These are phyloP conservation scores for Colletotrichum euphorbiae DNA, from an alignment of 2,329 filamentous ascomycete genomes.

Conservation along the genomic window DNA sequence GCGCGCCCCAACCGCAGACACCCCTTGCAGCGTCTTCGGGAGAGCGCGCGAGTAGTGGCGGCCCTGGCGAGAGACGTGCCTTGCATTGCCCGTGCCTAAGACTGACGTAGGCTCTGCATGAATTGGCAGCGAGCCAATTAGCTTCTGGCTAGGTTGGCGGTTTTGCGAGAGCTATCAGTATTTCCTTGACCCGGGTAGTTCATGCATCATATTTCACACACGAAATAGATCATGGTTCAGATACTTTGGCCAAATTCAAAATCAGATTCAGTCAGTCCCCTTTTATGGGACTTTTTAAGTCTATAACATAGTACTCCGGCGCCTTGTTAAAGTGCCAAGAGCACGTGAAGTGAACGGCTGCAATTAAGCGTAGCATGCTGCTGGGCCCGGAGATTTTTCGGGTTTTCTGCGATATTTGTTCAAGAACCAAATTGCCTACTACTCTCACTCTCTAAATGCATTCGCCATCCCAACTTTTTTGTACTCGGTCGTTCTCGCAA, in stretches of 20 bases:
- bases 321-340: background rate
- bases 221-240: no score
- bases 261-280: constrained; percentile 11
- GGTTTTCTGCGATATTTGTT: background rate
- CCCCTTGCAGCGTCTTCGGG: background rate
- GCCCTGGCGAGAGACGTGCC: constrained; percentile 5
- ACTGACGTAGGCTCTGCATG: constrained; percentile 7
- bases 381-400: constrained; percentile 12
- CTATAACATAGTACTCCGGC: background rate
- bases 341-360: constrained; percentile 12
- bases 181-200: background rate
- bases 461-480: no score
- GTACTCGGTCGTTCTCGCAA: no score
- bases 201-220: background rate
- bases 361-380: constrained; percentile 12
- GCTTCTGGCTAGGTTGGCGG: background rate
- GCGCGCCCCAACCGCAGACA: no score
- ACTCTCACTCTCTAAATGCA: background rate
- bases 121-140: background rate
- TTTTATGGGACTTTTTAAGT: background rate
- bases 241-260: constrained; percentile 3
- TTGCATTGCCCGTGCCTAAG: background rate
- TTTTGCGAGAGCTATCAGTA: background rate
- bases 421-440: background rate
- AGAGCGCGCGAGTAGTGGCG: background rate